Evolutionary conservation across 2,329 filamentous ascomycete species (phyloP).

Genomic region (Neofusicoccum ribis): DNA sequence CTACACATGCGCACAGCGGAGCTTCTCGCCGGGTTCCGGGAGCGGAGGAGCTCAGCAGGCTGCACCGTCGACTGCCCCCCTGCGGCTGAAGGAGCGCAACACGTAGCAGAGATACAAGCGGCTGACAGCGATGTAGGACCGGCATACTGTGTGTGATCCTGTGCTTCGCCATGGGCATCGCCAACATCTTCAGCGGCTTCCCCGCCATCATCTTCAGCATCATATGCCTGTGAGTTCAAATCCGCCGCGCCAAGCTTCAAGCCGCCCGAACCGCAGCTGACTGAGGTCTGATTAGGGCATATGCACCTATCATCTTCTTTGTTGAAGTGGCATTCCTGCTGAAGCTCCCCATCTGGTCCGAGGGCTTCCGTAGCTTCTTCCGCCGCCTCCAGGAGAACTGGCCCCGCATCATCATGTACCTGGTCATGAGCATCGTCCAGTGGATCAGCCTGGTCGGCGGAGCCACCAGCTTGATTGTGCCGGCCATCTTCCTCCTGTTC

Average conservation of each 20-base stretch:
- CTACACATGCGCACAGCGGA: neutral
- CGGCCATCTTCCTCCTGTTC: slow-evolving; percentile 76
- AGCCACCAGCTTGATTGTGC: slow-evolving; percentile 76
- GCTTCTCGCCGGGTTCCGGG: neutral
- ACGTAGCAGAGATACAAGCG: neutral
- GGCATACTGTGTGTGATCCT: slow-evolving; percentile 64
- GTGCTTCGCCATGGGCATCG: slow-evolving; percentile 67
- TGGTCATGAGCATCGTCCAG: slow-evolving; percentile 76
- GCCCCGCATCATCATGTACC: slow-evolving; percentile 89
- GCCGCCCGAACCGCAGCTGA: slow-evolving; percentile 1
- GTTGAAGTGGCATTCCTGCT: slow-evolving; percentile 85
- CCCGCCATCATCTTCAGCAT: slow-evolving; percentile 61
- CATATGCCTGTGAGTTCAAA: slow-evolving; percentile 47
- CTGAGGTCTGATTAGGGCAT: slow-evolving; percentile 38
- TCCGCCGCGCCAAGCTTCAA: neutral
- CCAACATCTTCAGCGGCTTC: slow-evolving; percentile 65
- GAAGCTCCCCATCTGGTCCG: slow-evolving; percentile 94
- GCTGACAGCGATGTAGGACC: slow-evolving; percentile 41
- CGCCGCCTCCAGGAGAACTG: slow-evolving; percentile 94
- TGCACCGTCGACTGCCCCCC: neutral
- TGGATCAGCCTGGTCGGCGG: slow-evolving; percentile 71
- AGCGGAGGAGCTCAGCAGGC: neutral
- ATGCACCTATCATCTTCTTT: slow-evolving; percentile 52
- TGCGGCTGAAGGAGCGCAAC: neutral
- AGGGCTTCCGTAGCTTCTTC: slow-evolving; percentile 84